These are phyloP conservation scores for Pterocarpus santalinus DNA, from an alignment of 306 rosid genomes.

Conservation along the genomic window DNA sequence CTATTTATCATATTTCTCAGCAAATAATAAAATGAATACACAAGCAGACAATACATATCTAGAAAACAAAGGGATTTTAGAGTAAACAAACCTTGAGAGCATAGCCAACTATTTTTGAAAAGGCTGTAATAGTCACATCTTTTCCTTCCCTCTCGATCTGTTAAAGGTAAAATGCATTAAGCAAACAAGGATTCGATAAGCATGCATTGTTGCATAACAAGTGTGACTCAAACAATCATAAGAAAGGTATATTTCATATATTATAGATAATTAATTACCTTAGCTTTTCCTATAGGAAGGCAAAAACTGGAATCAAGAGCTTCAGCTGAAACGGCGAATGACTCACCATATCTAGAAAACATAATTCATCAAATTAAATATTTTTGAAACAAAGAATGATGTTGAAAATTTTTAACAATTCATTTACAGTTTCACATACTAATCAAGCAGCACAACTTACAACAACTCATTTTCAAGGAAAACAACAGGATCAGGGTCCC, in stretches of 20 bases:
- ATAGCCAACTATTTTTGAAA: conserved; percentile 95
- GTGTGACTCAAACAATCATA: conserved; percentile 39
- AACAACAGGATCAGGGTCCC: conserved; percentile 99
- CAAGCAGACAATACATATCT: conserved; percentile 30
- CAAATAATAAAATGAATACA: conserved; percentile 31
- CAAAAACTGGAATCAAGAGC: conserved; percentile 98
- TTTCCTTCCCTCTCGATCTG: conserved; percentile 98
- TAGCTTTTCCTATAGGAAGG: conserved; percentile 96
- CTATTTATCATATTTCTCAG: conserved; percentile 17
- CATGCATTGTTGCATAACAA: conserved; percentile 28
- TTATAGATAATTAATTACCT: conserved; percentile 63
- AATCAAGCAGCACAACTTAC: conserved; percentile 64
- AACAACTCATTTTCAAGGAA: conserved; percentile 97
- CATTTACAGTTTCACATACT: conserved; percentile 20
- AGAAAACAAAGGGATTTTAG: conserved; percentile 32
- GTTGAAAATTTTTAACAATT: conserved; percentile 23
- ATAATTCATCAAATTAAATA: conserved; percentile 49
- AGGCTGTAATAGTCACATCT: conserved; percentile 97
- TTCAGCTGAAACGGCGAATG: conserved; percentile 96
- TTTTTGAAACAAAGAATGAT: conserved; percentile 17
- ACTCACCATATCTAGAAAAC: conserved; percentile 86
- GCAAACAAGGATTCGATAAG: neutral
- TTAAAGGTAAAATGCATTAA: conserved; percentile 37
- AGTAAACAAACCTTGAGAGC: conserved; percentile 83
- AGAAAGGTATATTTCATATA: conserved; percentile 28